These are phyloP conservation scores for Pythium apleroticum DNA, from an alignment of 352 stramenopile species.

Conservation along the genomic window DNA sequence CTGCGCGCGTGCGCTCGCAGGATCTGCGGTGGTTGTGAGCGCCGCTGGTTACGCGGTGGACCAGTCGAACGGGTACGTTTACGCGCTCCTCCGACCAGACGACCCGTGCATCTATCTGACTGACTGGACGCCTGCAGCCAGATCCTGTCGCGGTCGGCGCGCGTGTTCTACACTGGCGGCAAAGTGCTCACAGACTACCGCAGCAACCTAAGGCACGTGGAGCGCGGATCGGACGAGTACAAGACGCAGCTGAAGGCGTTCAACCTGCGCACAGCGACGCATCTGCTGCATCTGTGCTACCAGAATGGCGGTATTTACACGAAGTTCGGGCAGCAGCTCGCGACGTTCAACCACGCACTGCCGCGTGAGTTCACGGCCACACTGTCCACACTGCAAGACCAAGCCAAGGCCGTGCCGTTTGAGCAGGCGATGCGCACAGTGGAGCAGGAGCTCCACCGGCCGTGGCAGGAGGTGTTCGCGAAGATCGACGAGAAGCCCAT, in stretches of 20 bases:
- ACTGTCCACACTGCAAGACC: conserved; percentile 91
- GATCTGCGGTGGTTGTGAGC: conserved; percentile 17
- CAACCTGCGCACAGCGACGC: conserved; percentile 83
- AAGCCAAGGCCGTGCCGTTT: conserved; percentile 79
- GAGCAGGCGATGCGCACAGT: conserved; percentile 46
- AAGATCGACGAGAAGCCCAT: conserved; percentile 92
- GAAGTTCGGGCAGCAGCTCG: conserved; percentile 97
- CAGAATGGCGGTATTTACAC: conserved; percentile 96
- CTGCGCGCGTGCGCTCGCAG: conserved; percentile 3
- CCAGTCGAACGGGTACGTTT: conserved; percentile 47
- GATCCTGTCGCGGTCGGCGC: conserved; percentile 59
- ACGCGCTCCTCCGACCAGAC: neutral
- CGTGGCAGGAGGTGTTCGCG: conserved; percentile 86
- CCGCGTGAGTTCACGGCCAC: conserved; percentile 93
- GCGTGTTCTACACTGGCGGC: conserved; percentile 50
- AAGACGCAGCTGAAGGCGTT: conserved; percentile 51
- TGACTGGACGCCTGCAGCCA: conserved; percentile 31
- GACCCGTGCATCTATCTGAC: neutral
- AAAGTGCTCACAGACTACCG: conserved; percentile 56
- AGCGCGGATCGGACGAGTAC: conserved; percentile 52
- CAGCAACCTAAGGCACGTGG: conserved; percentile 43
- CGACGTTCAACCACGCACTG: conserved; percentile 96
- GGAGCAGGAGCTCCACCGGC: conserved; percentile 57
- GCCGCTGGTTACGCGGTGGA: conserved; percentile 40
- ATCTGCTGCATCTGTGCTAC: conserved; percentile 90